These are phyloP conservation scores for Bipolaris victoriae DNA, from an alignment of 2,329 filamentous ascomycete species.

Conservation along the genomic window DNA sequence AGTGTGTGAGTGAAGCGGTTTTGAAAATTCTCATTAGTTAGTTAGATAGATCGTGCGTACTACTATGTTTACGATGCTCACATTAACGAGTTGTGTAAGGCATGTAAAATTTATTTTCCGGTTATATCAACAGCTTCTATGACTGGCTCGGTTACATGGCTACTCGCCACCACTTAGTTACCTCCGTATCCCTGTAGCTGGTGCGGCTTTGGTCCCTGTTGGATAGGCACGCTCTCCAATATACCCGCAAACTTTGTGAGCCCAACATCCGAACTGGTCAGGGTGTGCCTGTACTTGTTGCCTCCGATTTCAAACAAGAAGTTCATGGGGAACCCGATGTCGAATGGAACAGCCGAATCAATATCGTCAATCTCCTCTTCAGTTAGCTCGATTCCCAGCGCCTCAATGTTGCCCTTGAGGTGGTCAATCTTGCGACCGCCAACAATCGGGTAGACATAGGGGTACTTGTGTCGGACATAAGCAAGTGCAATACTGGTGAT, in stretches of 20 bases:
- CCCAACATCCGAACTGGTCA: constrained; percentile 37
- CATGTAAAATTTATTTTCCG: neutral
- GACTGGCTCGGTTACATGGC: neutral
- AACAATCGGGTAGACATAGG: constrained; percentile 76
- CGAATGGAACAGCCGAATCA: constrained; percentile 59
- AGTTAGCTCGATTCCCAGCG: constrained; percentile 57
- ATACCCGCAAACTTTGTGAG: constrained; percentile 38
- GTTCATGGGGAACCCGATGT: constrained; percentile 61
- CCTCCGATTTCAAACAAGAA: constrained; percentile 49
- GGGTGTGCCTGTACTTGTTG: constrained; percentile 35
- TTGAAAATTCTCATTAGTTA: constrained; percentile 8
- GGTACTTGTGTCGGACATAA: constrained; percentile 73
- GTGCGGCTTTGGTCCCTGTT: constrained; percentile 37
- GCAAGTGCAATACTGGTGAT: constrained; percentile 69
- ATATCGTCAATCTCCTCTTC: constrained; percentile 62
- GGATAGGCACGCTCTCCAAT: constrained; percentile 34
- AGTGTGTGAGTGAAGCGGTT: constrained; percentile 8
- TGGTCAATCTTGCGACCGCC: constrained; percentile 76
- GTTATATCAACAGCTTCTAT: neutral
- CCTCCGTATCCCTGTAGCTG: constrained; percentile 25
- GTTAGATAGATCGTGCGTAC: neutral
- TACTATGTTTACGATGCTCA: neutral
- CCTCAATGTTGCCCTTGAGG: constrained; percentile 68
- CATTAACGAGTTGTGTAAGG: neutral
- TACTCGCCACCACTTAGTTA: neutral